Base-by-base conservation (phyloP, 768 basidiomycete species). In the Serendipita sp. region DNA sequence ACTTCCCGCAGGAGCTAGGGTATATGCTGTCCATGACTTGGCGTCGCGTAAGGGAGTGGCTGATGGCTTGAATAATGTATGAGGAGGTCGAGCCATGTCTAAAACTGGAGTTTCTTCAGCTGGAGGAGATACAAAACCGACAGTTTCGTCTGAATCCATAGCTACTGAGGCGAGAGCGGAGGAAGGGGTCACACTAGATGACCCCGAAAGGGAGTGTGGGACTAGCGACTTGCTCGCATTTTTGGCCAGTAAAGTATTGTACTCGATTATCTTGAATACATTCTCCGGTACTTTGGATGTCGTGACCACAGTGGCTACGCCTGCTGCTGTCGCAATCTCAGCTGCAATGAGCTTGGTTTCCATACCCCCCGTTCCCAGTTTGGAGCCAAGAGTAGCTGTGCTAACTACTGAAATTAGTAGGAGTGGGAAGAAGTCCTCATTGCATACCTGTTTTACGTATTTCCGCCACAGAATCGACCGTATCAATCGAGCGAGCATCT, bases 281-380 rank as follows among this genome's bases (percentile, higher is more conserved):
- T 81, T 82, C 53, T 81, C 77, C 0, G 92, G 89, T 30, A 80
- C 77, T 69, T 85, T 88, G 74, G 91, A 93, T 24, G 89, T 88
- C 54, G 86, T 85, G 70, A 99, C 89, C 48, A 97, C 79, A 0
- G 95, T 96, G 3, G 89, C 85, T 37, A 95, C 92, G 4, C 96
- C 96, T 0, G 94, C 95, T 0, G 86, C 93, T 0, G 90, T 95
- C 3, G 95, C 93, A 35, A 99, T 92, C 71, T 99, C 96, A 0
- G 96, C 95, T 0, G 96, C 96, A 68, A 98, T 96, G 69, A 98
- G 83, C 72, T 98, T 99, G 2, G 96, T 99, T 74, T 96, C 93
- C 96, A 98, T 98, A 2, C 96, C 96, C 0, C 96, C 96, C 1
- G 96, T 98, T 0, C 96, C 96, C 10, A 99, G 80, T 68, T 83